Base-by-base conservation (phyloP, 148 eudicot genomes). In the Spergularia bocconei region DNA sequence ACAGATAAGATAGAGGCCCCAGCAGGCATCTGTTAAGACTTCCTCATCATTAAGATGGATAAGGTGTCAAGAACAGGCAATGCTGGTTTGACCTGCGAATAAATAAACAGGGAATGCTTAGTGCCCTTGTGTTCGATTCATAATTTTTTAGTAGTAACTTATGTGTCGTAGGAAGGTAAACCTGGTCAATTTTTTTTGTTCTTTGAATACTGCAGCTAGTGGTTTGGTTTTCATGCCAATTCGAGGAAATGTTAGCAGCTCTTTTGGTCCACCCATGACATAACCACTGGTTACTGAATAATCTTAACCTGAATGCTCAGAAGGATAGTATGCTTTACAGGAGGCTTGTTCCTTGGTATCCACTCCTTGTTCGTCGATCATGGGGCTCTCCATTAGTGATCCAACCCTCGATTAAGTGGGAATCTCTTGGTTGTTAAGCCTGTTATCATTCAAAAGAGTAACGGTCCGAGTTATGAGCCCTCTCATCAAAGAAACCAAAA, bases 1-100 rank as follows among this genome's bases (percentile, higher is more conserved):
- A 93, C 75, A 91, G 91, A 88, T 91, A 93, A 52, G 98, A 93
- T n/a, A n/a, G 59, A 93, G 98, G 54, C 94, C 98, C 97, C 98
- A 93, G 77, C 94, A 91, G 52, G 98, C 92, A 87, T 91, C 97
- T 33, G 97, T 93, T 41, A 93, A 77, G 72, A 93, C 98, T 86
- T 93, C 98, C 79, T 90, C 98, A 72, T 93, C 98, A 75, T 81
- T 87, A 54, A 86, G 68, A 76, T 85, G 86, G 79, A 91, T 87
- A 79, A 93, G 98, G 60, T 84, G 91, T 56, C 57, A 72, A 93
- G 93, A 78, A 88, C 89, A 38, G 97, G 91, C 75, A 93, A 78
- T 7, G 97, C 98, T 36, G 97, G 93, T 78, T 81, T 89, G 70
- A 91, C 93, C 98, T 93, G 77, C 38, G 33, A 76, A 79, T 50